Evolutionary conservation across 2,329 filamentous ascomycete genomes (phyloP).

Genomic region (Cladosporium halotolerans): DNA sequence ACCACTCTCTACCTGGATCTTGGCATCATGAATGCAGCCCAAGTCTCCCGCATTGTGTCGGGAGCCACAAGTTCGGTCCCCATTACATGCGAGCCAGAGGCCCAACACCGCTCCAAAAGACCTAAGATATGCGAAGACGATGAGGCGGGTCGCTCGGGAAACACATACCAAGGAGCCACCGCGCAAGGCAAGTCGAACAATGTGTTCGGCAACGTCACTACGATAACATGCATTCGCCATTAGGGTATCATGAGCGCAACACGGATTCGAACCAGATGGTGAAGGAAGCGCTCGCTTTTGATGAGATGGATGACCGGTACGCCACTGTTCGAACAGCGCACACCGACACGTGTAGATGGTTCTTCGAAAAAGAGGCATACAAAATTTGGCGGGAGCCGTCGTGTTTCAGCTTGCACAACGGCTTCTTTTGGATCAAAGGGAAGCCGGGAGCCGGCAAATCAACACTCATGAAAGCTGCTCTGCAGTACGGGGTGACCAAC

Average conservation of each 20-base stretch:
- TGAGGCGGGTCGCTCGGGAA: too few relatives aligned
- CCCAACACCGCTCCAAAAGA: too few relatives aligned
- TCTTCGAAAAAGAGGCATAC: conserved; percentile 33
- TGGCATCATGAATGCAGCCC: too few relatives aligned
- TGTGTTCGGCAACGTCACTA: neutral
- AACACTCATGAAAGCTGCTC: conserved; percentile 21
- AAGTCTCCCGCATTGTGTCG: too few relatives aligned
- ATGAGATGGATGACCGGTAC: conserved; percentile 27
- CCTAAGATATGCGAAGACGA: too few relatives aligned
- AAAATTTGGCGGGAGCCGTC: conserved; percentile 33
- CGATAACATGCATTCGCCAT: neutral
- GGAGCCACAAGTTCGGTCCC: too few relatives aligned
- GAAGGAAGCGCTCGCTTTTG: conserved; percentile 28
- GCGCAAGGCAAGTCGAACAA: neutral
- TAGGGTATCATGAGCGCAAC: too few relatives aligned
- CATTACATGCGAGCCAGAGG: too few relatives aligned
- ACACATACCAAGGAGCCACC: too few relatives aligned
- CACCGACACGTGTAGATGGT: conserved; percentile 39
- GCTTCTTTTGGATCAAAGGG: conserved; percentile 36
- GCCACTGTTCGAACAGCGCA: conserved; percentile 34
- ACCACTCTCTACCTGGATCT: too few relatives aligned
- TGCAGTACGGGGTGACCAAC: neutral
- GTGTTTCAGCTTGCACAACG: conserved; percentile 11
- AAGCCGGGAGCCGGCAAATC: conserved; percentile 36
- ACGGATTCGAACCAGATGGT: neutral